Evolutionary conservation across 768 basidiomycete species (phyloP).

Genomic region (Polyporus arcularius): DNA sequence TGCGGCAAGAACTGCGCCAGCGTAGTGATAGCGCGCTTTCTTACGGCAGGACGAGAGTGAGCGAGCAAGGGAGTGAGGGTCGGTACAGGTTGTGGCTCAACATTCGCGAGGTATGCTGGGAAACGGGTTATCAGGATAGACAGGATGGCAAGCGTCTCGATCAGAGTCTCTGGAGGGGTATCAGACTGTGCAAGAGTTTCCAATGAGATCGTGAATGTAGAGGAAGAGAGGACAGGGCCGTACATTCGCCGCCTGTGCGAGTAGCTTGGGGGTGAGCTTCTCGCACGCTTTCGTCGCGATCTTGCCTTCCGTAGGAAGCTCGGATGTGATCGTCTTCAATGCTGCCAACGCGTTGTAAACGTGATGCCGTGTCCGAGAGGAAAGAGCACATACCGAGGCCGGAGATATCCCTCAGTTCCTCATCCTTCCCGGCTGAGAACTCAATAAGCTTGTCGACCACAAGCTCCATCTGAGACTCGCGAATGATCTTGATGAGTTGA

Average conservation of each 20-base stretch:
- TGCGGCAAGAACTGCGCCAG: conserved; percentile 82
- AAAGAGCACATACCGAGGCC: conserved; percentile 65
- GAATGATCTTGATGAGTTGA: conserved; percentile 86
- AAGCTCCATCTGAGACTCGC: conserved; percentile 77
- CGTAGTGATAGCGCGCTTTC: conserved; percentile 90
- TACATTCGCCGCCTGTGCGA: conserved; percentile 79
- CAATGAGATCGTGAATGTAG: neutral
- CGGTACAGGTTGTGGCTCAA: conserved; percentile 60
- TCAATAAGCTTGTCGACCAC: conserved; percentile 90
- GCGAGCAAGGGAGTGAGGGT: conserved; percentile 72
- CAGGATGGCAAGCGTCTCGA: conserved; percentile 83
- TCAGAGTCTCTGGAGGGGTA: conserved; percentile 77
- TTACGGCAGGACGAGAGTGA: conserved; percentile 81
- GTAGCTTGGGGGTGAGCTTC: conserved; percentile 81
- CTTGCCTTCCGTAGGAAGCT: conserved; percentile 81
- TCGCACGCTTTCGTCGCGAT: conserved; percentile 79
- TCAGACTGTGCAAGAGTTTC: conserved; percentile 43
- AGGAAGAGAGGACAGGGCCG: conserved; percentile 17
- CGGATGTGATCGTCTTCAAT: conserved; percentile 91
- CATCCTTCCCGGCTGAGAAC: conserved; percentile 83
- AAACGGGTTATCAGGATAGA: conserved; percentile 88
- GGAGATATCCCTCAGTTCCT: conserved; percentile 93
- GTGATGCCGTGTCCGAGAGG: neutral
- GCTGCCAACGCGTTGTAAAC: conserved; percentile 45
- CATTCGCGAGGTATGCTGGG: conserved; percentile 62